phyloP scores from a whole-genome alignment of 345 rosid species.

The Sonneratia alba region DNA sequence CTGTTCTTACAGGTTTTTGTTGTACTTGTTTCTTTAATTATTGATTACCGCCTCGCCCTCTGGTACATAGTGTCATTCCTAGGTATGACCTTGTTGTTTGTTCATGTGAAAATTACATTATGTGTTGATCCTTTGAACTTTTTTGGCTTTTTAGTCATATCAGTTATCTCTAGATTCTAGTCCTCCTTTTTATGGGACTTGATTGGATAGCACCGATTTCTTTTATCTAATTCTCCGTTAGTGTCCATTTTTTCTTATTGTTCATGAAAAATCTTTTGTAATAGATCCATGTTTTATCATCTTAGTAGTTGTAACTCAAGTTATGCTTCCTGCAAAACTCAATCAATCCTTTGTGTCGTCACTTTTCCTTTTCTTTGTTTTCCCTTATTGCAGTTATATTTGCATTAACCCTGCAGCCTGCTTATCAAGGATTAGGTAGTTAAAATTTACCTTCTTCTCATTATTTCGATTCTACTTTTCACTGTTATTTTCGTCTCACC shows the following conservation, averaged over 20 bases:
- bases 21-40: slow-evolving; percentile 40
- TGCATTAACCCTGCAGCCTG: slow-evolving; percentile 63
- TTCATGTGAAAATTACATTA: neutral
- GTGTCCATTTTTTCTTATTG: neutral
- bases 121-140: neutral
- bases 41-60: slow-evolving; percentile 69
- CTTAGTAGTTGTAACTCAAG: neutral
- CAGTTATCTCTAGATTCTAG: neutral
- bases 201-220: neutral
- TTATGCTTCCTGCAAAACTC: neutral
- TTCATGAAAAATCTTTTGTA: neutral
- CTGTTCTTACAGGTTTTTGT: slow-evolving; percentile 53
- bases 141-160: neutral
- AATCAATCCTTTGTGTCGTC: neutral
- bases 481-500: neutral
- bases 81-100: slow-evolving; percentile 25
- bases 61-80: slow-evolving; percentile 54
- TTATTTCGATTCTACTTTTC: neutral
- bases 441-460: neutral
- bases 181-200: neutral
- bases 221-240: neutral
- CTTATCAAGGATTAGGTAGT: slow-evolving; percentile 54
- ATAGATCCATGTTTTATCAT: neutral
- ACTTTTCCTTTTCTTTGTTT: neutral
- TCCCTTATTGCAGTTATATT: slow-evolving; percentile 45